A percentile compares a stretch with the other conserved stretches of the same genome.
Evolutionary conservation across 768 basidiomycete species (phyloP).

Genomic region (Mycena chlorophos): DNA sequence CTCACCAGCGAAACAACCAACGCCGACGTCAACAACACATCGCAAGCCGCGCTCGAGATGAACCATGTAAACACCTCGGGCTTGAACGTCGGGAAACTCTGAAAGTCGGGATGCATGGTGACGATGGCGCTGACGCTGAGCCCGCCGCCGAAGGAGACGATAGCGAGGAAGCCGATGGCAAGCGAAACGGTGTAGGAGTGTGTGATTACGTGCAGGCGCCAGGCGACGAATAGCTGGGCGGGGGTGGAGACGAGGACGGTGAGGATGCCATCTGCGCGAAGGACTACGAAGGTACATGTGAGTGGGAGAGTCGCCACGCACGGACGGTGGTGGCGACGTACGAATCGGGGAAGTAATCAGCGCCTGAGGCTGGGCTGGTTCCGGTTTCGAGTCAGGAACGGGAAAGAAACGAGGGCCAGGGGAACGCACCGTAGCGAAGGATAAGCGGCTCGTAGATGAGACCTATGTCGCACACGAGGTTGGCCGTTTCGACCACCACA

Average conservation of each 20-base stretch:
- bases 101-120: not conserved
- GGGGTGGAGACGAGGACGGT: not conserved
- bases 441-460: conserved; percentile 10
- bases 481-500: conserved; percentile 1
- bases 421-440: conserved; percentile 2
- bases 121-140: not conserved
- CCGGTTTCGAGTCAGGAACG: not conserved
- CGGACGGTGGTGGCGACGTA: not conserved
- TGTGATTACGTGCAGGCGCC: conserved; percentile 11
- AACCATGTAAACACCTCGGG: conserved; percentile 10
- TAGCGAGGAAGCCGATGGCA: not conserved
- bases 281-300: not conserved
- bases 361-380: not conserved
- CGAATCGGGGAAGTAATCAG: not conserved
- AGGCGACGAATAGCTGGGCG: conserved; percentile 9
- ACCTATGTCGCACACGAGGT: conserved; percentile 7
- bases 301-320: too few species aligned
- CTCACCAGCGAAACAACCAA: conserved; percentile 7
- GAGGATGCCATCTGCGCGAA: not conserved
- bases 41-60: conserved; percentile 9
- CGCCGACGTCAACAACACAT: conserved; percentile 3
- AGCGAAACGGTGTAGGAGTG: conserved; percentile 1
- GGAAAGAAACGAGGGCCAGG: not conserved
- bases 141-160: conserved; percentile 7
- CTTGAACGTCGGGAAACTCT: not conserved